Evolutionary conservation across 371 early-diverging fungal species (phyloP).

Genomic region (Catenaria anguillulae): DNA sequence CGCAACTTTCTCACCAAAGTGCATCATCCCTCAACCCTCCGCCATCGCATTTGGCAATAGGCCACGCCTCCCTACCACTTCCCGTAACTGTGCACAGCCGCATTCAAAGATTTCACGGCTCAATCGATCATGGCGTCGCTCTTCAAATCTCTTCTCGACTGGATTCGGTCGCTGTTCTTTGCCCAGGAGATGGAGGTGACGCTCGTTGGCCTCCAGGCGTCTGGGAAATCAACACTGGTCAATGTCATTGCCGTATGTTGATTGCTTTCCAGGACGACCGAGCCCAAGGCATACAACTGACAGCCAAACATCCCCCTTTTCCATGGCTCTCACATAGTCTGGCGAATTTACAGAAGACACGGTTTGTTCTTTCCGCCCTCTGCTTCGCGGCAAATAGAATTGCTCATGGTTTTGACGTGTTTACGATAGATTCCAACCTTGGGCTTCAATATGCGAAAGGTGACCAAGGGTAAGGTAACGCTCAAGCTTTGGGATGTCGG

Average conservation of each 20-base stretch:
- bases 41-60: too few species aligned
- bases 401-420: neutral
- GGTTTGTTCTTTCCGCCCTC: neutral
- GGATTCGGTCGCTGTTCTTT: conserved; percentile 85
- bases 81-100: too few species aligned
- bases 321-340: conserved; percentile 49
- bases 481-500: conserved; percentile 97
- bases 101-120: too few species aligned
- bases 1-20: too few species aligned
- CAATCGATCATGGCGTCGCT: conserved; percentile 60
- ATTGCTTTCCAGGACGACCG: neutral
- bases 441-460: conserved; percentile 96
- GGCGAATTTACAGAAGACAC: conserved; percentile 87
- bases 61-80: too few species aligned
- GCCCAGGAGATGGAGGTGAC: conserved; percentile 97
- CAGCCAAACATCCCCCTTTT: too few species aligned
- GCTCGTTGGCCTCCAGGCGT: conserved; percentile 74
- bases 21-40: too few species aligned
- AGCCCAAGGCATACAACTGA: too few species aligned
- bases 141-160: conserved; percentile 61
- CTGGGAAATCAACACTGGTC: conserved; percentile 94
- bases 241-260: conserved; percentile 86
- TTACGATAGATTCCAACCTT: conserved; percentile 82
- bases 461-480: conserved; percentile 79
- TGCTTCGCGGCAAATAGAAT: neutral